These are phyloP conservation scores for Teratosphaeria pseudoeucalypti DNA, from an alignment of 2,329 filamentous ascomycete genomes.

Conservation along the genomic window DNA sequence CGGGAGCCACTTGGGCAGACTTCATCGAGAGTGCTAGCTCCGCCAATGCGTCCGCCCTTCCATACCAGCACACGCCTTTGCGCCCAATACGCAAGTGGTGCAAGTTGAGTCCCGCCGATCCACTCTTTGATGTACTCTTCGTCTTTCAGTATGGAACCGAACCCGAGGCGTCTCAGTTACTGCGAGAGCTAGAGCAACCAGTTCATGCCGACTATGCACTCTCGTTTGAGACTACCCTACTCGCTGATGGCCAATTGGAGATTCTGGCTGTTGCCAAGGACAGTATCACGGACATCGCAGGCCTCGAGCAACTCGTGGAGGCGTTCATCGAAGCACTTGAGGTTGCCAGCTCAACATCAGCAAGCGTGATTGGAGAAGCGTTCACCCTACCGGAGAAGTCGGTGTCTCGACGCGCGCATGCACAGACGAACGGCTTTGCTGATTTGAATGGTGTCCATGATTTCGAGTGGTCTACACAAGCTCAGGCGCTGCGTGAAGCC, in stretches of 20 bases:
- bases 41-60: constrained; percentile 56
- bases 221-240: constrained; percentile 61
- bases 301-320: constrained; percentile 31
- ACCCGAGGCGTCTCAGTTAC: constrained; percentile 27
- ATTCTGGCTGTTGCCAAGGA: constrained; percentile 52
- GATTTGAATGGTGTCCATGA: constrained; percentile 5
- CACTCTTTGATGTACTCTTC: constrained; percentile 71
- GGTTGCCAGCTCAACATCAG: constrained; percentile 26
- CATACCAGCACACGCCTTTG: constrained; percentile 70
- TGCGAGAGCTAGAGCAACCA: constrained; percentile 43
- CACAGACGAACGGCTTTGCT: background rate
- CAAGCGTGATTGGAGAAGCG: constrained; percentile 11
- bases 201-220: constrained; percentile 59
- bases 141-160: constrained; percentile 55
- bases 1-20: constrained; percentile 46
- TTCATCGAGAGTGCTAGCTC: constrained; percentile 57
- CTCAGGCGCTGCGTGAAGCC: constrained; percentile 47
- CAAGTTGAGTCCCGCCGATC: constrained; percentile 41
- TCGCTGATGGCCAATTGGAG: constrained; percentile 36
- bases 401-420: background rate
- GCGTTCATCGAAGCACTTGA: constrained; percentile 33
- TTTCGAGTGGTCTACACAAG: constrained; percentile 51
- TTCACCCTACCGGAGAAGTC: constrained; percentile 5
- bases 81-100: constrained; percentile 75
- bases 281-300: constrained; percentile 27